Percentiles rank a stretch among this genome's conserved stretches.
Conservation (phyloP, 352 stramenopile genomes). For the Phytopythium oedochilum region DNA sequence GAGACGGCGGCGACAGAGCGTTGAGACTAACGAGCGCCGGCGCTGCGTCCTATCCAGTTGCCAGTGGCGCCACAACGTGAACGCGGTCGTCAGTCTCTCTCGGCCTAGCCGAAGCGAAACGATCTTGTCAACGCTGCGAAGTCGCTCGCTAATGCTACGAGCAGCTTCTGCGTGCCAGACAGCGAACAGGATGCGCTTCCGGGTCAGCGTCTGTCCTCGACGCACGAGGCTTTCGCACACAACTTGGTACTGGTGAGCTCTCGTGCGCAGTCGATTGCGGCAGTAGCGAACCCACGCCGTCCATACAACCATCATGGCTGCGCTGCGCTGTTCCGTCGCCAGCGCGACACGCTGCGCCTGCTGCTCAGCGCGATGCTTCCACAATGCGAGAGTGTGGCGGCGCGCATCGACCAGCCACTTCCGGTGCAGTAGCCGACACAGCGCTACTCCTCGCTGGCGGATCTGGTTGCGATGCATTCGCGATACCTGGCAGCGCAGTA, state of each 20-base stretch:
- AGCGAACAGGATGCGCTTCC: not conserved
- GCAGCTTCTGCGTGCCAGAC: not conserved
- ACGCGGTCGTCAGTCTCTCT: not conserved
- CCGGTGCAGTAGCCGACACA: not conserved
- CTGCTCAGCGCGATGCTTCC: not conserved
- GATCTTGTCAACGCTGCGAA: not conserved
- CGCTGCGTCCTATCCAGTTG: not conserved
- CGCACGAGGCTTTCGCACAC: not conserved
- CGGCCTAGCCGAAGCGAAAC: not conserved
- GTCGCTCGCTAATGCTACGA: not conserved
- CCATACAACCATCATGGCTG: not conserved
- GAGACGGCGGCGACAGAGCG: not conserved
- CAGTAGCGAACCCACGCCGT: not conserved
- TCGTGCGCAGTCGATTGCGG: not conserved
- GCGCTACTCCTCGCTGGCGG: not conserved
- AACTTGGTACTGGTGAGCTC: not conserved
- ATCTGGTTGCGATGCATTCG: not conserved
- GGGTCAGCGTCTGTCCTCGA: not conserved
- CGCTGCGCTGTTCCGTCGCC: not conserved
- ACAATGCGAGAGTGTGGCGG: not conserved
- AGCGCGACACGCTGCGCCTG: not conserved
- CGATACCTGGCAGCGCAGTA: not conserved
- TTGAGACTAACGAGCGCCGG: not conserved
- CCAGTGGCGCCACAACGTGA: not conserved
- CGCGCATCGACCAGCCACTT: not conserved